Evolutionary conservation across 2,329 filamentous ascomycete genomes (phyloP), one percentile per base, ranked within the genome.

Genomic region (Alternaria brassicicola): DNA sequence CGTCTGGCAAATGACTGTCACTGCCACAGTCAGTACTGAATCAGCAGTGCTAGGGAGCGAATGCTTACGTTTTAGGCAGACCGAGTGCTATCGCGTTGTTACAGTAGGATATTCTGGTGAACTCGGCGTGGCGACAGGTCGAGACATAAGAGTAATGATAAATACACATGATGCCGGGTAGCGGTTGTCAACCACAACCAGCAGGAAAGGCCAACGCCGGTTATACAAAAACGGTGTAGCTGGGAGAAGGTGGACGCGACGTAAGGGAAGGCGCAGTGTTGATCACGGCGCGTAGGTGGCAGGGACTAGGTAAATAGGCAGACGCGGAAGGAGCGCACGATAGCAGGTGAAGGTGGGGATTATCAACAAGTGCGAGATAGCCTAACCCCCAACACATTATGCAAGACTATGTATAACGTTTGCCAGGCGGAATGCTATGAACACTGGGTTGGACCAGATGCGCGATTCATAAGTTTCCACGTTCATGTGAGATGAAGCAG

Each of bases 121-220:
- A 48, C 41, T 76, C 69, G 31, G 59, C 63, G 65, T 78, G 76
- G 56, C 57, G 61, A 63, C 76, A 78, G 23, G 45, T 26, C 6
- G 68, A 68, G 53, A 69, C 74, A 62, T 73, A 76, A 49, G 71
- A 57, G 64, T 77, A 77, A 57, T 48, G 56, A 59, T 76, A 78
- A 6, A 64, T 47, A 61, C 76, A 78, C 76, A 78, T 78, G 48
- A 47, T 62, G 52, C 45, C 47, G 43, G 59, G 52, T 39, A 46
- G 56, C 57, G 26, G 52, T 54, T 56, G 55, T 61, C 58, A 51
- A 38, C 41, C 36, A 41, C 26, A 38, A 52, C 46, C 48, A 59
- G 36, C 47, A 30, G 48, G 64, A 55, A 63, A 52, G 47, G 38
- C 47, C 55, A 45, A 61, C 39, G 49, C 28, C 30, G 26, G 3